Conservation (phyloP, 2,329 filamentous ascomycete species). For the Neonectria ditissima region DNA sequence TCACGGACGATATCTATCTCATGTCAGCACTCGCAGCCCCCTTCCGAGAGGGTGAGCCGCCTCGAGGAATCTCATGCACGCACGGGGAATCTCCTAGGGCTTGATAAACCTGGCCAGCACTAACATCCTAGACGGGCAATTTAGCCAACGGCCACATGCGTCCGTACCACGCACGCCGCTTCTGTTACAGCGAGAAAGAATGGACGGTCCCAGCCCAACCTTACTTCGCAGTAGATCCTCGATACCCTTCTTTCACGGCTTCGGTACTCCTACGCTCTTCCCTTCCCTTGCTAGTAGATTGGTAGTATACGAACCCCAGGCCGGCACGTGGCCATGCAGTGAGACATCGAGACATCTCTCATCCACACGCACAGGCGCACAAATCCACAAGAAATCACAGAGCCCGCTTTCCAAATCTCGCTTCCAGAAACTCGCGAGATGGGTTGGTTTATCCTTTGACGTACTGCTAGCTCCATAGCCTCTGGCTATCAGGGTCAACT, state of each 20-base stretch:
- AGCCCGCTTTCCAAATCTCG: conserved; percentile 7
- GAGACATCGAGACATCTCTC: conserved; percentile 12
- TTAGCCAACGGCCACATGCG: background rate
- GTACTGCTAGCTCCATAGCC: background rate
- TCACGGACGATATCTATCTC: conserved; percentile 17
- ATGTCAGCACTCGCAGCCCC: conserved; percentile 3
- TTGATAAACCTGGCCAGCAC: background rate
- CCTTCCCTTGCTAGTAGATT: conserved; percentile 3
- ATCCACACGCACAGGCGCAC: background rate
- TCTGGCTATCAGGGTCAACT: background rate
- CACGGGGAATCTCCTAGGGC: background rate
- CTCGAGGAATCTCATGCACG: background rate
- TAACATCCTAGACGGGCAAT: background rate
- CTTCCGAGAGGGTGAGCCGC: background rate
- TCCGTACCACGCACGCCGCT: background rate
- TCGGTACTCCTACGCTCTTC: background rate
- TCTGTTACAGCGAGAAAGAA: background rate
- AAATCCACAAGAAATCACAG: background rate
- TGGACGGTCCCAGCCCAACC: background rate
- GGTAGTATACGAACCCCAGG: conserved; percentile 11
- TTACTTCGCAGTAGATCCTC: background rate
- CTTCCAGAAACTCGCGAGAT: conserved; percentile 11
- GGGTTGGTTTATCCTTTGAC: background rate
- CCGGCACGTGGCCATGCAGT: conserved; percentile 24
- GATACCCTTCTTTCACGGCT: background rate